Evolutionary conservation across 768 basidiomycete species (phyloP).

Genomic region (Mycena polygramma): DNA sequence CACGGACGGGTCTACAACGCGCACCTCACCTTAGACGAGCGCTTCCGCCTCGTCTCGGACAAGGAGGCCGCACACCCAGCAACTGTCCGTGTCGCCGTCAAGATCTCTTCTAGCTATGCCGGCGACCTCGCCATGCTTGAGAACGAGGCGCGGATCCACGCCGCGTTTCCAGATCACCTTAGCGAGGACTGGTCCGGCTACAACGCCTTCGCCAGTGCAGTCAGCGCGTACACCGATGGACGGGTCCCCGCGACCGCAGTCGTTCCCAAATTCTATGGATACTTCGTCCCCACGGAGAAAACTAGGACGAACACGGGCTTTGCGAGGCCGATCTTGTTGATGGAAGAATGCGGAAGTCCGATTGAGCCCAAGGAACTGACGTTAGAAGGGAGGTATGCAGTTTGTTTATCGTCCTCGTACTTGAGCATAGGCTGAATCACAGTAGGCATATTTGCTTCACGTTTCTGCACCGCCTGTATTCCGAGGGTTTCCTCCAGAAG

Average conservation of each 20-base stretch:
- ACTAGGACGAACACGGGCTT: background rate
- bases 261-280: conserved; percentile 36
- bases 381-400: background rate
- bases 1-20: background rate
- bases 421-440: too few relatives aligned
- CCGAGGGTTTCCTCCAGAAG: conserved; percentile 14
- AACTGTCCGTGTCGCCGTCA: conserved; percentile 13
- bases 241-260: conserved; percentile 26
- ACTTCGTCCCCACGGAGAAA: conserved; percentile 22
- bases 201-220: background rate
- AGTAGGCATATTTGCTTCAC: conserved; percentile 12
- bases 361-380: conserved; percentile 8
- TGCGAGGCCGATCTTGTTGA: conserved; percentile 34
- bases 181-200: conserved; percentile 12
- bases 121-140: conserved; percentile 18
- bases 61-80: background rate
- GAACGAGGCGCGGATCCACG: conserved; percentile 20
- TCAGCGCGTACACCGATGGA: background rate
- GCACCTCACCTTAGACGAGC: conserved; percentile 15
- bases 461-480: conserved; percentile 25
- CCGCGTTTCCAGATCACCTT: background rate
- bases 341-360: conserved; percentile 37
- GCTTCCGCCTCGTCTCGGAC: conserved; percentile 7
- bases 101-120: background rate
- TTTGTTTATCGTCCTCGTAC: too few relatives aligned